Evolutionary conservation across 345 rosid genomes (phyloP).

Genomic region (Euphorbia lathyris): DNA sequence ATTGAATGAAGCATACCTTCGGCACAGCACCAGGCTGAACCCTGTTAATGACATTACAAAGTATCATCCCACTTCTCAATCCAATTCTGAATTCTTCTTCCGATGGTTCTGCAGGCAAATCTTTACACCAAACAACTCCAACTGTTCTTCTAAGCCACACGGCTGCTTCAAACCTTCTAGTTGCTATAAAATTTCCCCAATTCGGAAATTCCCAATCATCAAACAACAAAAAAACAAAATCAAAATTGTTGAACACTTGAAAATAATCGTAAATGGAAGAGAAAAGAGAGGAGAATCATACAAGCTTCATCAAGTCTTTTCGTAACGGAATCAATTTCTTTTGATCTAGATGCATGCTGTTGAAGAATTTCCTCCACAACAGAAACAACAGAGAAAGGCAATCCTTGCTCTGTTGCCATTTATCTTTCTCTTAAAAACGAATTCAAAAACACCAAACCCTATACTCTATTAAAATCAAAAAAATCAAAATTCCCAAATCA

Average conservation of each 20-base stretch:
- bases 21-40: conserved; percentile 34
- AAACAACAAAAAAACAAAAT: conserved; percentile 4
- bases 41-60: conserved; percentile 32
- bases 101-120: conserved; percentile 33
- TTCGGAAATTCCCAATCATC: not conserved
- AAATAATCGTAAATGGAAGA: not conserved
- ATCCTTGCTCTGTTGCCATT: conserved; percentile 56
- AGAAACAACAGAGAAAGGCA: conserved; percentile 54
- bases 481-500: conserved; percentile 9
- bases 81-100: conserved; percentile 34
- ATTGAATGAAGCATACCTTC: conserved; percentile 15
- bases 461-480: conserved; percentile 4
- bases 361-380: conserved; percentile 76
- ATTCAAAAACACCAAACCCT: conserved; percentile 1
- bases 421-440: conserved; percentile 11
- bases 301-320: conserved; percentile 69
- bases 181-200: conserved; percentile 16
- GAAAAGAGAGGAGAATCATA: conserved; percentile 24
- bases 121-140: conserved; percentile 29
- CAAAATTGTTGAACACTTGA: not conserved
- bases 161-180: conserved; percentile 32
- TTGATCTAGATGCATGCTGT: conserved; percentile 44
- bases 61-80: conserved; percentile 32
- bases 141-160: conserved; percentile 26
- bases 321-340: conserved; percentile 44